These are phyloP conservation scores for Ascochyta koolunga DNA, from an alignment of 2,329 filamentous ascomycete genomes.

Conservation along the genomic window DNA sequence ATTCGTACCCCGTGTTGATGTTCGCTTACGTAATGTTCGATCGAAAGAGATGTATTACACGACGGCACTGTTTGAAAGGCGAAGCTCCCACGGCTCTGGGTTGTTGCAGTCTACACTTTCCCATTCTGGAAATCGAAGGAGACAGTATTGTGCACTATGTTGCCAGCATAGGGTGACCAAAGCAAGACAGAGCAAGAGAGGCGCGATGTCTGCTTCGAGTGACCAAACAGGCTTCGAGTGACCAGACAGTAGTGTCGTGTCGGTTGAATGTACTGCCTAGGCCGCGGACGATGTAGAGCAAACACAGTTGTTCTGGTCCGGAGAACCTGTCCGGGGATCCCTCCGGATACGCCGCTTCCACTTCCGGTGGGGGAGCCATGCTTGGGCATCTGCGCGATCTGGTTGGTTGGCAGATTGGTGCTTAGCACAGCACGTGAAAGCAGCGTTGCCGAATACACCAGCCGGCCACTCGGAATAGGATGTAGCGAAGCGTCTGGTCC, in stretches of 20 bases:
- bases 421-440: slow-evolving; percentile 3
- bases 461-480: slow-evolving; percentile 8
- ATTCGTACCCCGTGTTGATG: no score
- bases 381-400: neutral
- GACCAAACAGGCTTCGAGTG: neutral
- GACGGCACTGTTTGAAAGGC: no score
- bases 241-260: neutral
- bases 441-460: slow-evolving; percentile 1
- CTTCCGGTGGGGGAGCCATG: slow-evolving; percentile 3
- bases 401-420: neutral
- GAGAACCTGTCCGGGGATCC: neutral
- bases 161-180: no score
- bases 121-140: no score
- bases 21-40: no score
- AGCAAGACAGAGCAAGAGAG: neutral
- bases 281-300: slow-evolving; percentile 12
- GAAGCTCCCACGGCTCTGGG: no score
- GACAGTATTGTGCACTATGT: no score
- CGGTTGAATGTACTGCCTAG: neutral
- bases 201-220: neutral
- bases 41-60: no score
- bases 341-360: neutral
- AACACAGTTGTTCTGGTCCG: neutral
- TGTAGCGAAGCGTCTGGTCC: slow-evolving; percentile 1
- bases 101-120: no score